Percentiles rank a stretch among this genome's conserved stretches.
Conservation (phyloP, 2,329 filamentous ascomycete genomes). For the Balansia obtecta region DNA sequence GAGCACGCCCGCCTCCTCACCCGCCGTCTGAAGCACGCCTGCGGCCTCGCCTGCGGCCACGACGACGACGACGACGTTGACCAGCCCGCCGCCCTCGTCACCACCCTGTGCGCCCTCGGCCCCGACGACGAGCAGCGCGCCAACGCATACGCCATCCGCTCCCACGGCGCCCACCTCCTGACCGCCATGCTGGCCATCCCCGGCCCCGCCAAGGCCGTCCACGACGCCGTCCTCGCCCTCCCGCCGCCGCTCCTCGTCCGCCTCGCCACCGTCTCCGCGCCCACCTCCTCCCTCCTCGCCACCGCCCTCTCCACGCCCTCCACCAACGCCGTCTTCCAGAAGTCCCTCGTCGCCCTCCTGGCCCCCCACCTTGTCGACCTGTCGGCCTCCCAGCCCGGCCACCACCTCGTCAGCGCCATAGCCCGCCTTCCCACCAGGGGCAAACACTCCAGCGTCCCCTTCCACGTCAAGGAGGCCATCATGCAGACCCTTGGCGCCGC, state of each 20-base stretch:
- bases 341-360: constrained; percentile 36
- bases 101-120: constrained; percentile 35
- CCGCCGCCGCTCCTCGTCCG: constrained; percentile 41
- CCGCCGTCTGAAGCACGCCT: constrained; percentile 34
- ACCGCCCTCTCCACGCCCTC: constrained; percentile 36
- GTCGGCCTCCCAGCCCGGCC: constrained; percentile 36
- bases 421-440: constrained; percentile 36
- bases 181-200: constrained; percentile 67
- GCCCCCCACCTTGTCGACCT: constrained; percentile 32
- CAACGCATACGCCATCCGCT: constrained; percentile 43
- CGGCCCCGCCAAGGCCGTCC: constrained; percentile 59
- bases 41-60: too few relatives aligned
- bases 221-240: constrained; percentile 55
- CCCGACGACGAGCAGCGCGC: constrained; percentile 21
- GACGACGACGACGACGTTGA: too few relatives aligned
- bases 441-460: constrained; percentile 36
- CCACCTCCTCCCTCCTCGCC: constrained; percentile 37
- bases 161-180: constrained; percentile 71
- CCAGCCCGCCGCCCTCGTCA: constrained; percentile 34
- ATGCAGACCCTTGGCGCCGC: constrained; percentile 34
- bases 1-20: constrained; percentile 37
- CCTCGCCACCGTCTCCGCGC: constrained; percentile 46
- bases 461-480: constrained; percentile 45
- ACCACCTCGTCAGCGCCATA: constrained; percentile 37
- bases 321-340: constrained; percentile 41